Percentiles rank a stretch among this genome's conserved stretches.
phyloP scores from a whole-genome alignment of 2,329 filamentous ascomycete genomes.

The Byssochlamys sp. region DNA sequence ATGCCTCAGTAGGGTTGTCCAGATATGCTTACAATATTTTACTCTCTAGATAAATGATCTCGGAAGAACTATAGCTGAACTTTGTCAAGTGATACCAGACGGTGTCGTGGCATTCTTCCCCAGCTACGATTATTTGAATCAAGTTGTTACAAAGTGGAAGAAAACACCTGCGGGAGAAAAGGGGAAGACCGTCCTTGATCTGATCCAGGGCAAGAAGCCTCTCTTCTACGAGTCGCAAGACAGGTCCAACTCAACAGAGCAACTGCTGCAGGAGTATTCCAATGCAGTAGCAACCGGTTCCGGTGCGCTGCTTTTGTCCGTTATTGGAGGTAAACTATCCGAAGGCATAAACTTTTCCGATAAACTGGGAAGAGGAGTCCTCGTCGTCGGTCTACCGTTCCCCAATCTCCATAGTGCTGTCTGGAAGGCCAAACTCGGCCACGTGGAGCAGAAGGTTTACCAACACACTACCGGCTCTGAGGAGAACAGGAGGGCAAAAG shows the following conservation, averaged over 20 bases:
- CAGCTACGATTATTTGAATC: conserved; percentile 80
- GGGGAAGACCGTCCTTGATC: conserved; percentile 18
- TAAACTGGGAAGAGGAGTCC: conserved; percentile 72
- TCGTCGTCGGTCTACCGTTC: conserved; percentile 87
- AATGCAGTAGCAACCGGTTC: conserved; percentile 51
- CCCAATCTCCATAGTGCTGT: conserved; percentile 81
- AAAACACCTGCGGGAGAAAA: conserved; percentile 20
- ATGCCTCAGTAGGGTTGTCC: not conserved
- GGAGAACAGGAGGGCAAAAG: conserved; percentile 21
- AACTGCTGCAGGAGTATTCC: conserved; percentile 64
- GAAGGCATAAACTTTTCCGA: conserved; percentile 99
- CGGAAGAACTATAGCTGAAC: conserved; percentile 60
- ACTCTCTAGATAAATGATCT: conserved; percentile 53
- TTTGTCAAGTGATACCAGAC: conserved; percentile 68
- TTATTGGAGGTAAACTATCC: conserved; percentile 87
- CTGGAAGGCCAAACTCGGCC: conserved; percentile 85
- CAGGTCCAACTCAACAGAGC: conserved; percentile 45
- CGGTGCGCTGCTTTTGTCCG: conserved; percentile 75
- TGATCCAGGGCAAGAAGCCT: conserved; percentile 24
- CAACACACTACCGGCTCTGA: conserved; percentile 19
- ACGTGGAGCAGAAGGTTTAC: conserved; percentile 59
- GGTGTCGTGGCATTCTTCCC: conserved; percentile 93
- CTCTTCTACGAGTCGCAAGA: conserved; percentile 49
- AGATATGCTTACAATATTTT: conserved; percentile 5
- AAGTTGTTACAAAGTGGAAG: conserved; percentile 58